Conservation (phyloP, 139 green algal species). For the Auxenochlorella pyrenoidosa region DNA sequence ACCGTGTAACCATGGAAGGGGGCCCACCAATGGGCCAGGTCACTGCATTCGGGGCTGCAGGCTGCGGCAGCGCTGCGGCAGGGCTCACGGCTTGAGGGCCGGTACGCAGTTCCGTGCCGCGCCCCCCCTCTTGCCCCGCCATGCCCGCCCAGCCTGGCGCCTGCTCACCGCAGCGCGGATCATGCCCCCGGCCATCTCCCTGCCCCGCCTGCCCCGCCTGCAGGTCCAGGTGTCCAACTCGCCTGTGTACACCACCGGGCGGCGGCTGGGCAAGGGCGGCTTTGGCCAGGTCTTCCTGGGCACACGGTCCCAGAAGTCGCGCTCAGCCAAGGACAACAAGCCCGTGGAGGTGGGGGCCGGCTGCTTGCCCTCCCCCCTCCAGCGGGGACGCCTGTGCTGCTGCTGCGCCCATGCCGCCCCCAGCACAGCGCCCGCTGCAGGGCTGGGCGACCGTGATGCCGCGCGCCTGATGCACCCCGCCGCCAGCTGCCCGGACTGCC, state of each 20-base stretch:
- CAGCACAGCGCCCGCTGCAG: neutral
- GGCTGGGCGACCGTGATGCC: neutral
- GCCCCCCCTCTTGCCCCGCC: too few relatives aligned
- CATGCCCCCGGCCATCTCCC: too few relatives aligned
- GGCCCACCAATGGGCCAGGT: too few relatives aligned
- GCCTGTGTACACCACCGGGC: constrained; percentile 85
- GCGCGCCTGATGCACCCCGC: neutral
- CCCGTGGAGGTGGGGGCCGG: constrained; percentile 42
- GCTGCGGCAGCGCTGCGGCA: too few relatives aligned
- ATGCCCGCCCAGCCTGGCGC: too few relatives aligned
- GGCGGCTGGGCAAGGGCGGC: constrained; percentile 89
- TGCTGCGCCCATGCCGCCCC: neutral
- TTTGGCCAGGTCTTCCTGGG: constrained; percentile 93
- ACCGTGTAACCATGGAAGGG: too few relatives aligned
- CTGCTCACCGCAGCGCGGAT: too few relatives aligned
- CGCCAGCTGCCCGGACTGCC: neutral
- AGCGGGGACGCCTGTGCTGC: neutral
- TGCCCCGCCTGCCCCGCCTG: too few relatives aligned
- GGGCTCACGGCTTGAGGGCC: too few relatives aligned
- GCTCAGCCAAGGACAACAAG: constrained; percentile 67
- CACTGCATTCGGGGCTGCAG: too few relatives aligned
- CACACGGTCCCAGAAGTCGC: constrained; percentile 65
- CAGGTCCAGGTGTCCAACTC: constrained; percentile 84
- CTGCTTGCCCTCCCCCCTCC: neutral
- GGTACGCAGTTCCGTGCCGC: too few relatives aligned